phyloP scores from a whole-genome alignment of 202 grass and related monocot genomes.

The Panicum hallii region DNA sequence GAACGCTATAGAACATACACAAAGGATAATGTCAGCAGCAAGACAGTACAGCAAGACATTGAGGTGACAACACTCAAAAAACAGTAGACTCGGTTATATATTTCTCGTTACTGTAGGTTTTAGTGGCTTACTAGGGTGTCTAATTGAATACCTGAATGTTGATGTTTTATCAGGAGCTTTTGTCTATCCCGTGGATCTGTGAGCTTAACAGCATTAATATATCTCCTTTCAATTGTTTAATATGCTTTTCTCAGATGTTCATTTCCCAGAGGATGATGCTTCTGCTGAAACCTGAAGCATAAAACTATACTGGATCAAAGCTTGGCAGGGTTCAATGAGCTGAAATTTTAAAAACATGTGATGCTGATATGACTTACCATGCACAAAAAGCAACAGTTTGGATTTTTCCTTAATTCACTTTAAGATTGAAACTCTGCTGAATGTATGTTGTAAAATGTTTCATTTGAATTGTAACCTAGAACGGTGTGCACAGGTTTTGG shows the following conservation, averaged over 20 bases:
- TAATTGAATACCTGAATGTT: neutral
- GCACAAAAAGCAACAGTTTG: neutral
- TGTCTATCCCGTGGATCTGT: constrained; percentile 1
- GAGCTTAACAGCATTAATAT: neutral
- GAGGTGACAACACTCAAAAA: constrained; percentile 53
- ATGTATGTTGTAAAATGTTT: constrained; percentile 3
- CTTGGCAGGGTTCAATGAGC: neutral
- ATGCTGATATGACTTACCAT: neutral
- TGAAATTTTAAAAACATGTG: neutral
- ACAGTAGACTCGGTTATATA: constrained; percentile 38
- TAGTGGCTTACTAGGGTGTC: neutral
- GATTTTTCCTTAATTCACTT: neutral
- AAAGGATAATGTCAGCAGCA: constrained; percentile 58
- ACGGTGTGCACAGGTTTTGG: neutral
- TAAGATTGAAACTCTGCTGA: neutral
- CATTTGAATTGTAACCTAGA: neutral
- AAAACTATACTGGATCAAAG: constrained; percentile 1
- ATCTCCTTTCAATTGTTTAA: neutral
- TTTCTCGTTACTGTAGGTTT: neutral
- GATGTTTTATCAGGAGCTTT: neutral
- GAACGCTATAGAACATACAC: constrained; percentile 60
- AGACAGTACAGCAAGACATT: constrained; percentile 55
- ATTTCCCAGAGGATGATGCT: constrained; percentile 7
- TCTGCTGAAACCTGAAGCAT: constrained; percentile 36
- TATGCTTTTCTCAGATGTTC: constrained; percentile 19